phyloP scores from a whole-genome alignment of 192 early-diverging fungal species.

The Coemansia sp. region DNA sequence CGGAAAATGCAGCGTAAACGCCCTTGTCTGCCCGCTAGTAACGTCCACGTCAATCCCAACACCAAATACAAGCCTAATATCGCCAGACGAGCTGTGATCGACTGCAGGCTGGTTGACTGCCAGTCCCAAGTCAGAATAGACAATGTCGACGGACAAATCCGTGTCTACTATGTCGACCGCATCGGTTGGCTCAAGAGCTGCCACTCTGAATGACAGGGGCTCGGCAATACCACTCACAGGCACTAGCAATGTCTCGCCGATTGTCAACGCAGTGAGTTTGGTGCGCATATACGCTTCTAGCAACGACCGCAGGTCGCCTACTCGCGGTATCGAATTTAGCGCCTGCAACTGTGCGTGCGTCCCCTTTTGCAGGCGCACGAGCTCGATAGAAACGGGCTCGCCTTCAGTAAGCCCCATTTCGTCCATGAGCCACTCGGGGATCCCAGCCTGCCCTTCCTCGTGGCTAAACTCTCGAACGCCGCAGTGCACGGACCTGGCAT shows the following conservation, averaged over 20 bases:
- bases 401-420: conserved; percentile 41
- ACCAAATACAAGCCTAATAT: conserved; percentile 11
- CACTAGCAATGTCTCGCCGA: conserved; percentile 62
- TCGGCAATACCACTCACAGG: conserved; percentile 50
- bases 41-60: not conserved
- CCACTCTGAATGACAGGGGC: conserved; percentile 57
- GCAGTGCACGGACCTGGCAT: conserved; percentile 18
- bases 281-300: conserved; percentile 67
- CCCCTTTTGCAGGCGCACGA: conserved; percentile 64
- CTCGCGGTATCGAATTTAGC: conserved; percentile 11
- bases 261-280: conserved; percentile 64
- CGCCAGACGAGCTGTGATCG: conserved; percentile 11
- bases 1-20: conserved; percentile 13
- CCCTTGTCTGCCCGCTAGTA: not conserved
- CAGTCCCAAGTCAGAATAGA: conserved; percentile 29
- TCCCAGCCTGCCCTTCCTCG: conserved; percentile 44
- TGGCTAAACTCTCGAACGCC: conserved; percentile 76
- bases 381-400: conserved; percentile 54
- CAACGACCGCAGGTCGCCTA: conserved; percentile 52
- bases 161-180: conserved; percentile 74
- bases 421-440: conserved; percentile 58
- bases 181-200: conserved; percentile 61
- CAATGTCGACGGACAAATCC: conserved; percentile 79
- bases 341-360: conserved; percentile 64
- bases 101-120: not conserved